Conservation (phyloP, 495 filamentous ascomycete genomes). For the Daldinia bambusicola region DNA sequence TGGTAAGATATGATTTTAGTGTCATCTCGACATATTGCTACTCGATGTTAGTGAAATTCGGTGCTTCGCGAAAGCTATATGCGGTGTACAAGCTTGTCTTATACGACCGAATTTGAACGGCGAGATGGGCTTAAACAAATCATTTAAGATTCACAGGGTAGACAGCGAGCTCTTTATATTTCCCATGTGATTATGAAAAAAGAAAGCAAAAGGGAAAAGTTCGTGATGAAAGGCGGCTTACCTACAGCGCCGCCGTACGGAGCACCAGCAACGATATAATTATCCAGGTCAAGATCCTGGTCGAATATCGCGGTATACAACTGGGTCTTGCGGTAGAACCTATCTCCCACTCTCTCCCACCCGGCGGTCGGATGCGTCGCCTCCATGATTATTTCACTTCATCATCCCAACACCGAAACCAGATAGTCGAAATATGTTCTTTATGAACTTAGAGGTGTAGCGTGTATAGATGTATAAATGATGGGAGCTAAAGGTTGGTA, state of each 20-base stretch:
- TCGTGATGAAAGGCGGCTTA: conserved; percentile 56
- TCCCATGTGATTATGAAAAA: too few relatives aligned
- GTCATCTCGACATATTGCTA: conserved; percentile 91
- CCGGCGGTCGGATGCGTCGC: conserved; percentile 78
- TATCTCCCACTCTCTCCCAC: conserved; percentile 91
- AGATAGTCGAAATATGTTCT: background rate
- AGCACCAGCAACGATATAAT: conserved; percentile 90
- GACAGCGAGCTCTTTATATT: too few relatives aligned
- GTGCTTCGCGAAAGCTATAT: background rate
- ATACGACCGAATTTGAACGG: conserved; percentile 1
- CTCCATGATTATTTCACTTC: conserved; percentile 58
- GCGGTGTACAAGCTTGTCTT: background rate
- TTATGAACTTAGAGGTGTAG: conserved; percentile 6
- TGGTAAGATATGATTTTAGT: conserved; percentile 81
- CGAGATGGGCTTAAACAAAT: background rate
- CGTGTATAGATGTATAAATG: background rate
- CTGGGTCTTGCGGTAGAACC: conserved; percentile 92
- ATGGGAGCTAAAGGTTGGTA: conserved; percentile 1
- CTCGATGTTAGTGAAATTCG: conserved; percentile 34
- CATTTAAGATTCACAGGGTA: background rate
- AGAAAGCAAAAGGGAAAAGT: background rate
- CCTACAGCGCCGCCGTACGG: conserved; percentile 95
- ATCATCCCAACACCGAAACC: conserved; percentile 38
- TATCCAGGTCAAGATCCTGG: conserved; percentile 91
- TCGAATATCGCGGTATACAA: conserved; percentile 93